Conservation (phyloP, 2,329 filamentous ascomycete species). For the Phaeosphaeriaceae sp. region DNA sequence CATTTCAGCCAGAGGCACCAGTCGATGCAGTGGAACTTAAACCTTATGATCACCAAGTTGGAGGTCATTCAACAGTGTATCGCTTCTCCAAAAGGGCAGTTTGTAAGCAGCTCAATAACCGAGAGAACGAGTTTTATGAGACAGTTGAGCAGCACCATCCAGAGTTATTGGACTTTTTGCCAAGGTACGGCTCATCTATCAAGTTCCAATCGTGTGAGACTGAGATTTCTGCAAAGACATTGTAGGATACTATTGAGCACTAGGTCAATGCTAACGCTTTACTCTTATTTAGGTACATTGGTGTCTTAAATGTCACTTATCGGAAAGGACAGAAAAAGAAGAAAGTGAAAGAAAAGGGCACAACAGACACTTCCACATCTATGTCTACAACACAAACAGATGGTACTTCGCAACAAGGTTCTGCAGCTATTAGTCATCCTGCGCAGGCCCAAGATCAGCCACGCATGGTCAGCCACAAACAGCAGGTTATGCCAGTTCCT, state of each 20-base stretch:
- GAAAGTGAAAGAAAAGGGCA: slow-evolving; percentile 50
- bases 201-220: slow-evolving; percentile 38
- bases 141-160: slow-evolving; percentile 90
- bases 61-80: slow-evolving; percentile 95
- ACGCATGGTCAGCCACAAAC: slow-evolving; percentile 73
- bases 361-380: slow-evolving; percentile 23
- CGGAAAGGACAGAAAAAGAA: slow-evolving; percentile 76
- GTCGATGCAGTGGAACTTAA: slow-evolving; percentile 94
- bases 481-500: slow-evolving; percentile 76
- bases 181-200: slow-evolving; percentile 60
- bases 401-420: slow-evolving; percentile 21
- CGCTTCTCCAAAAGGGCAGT: slow-evolving; percentile 93
- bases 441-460: slow-evolving; percentile 26
- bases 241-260: slow-evolving; percentile 3
- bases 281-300: slow-evolving; percentile 76
- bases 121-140: slow-evolving; percentile 99
- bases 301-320: slow-evolving; percentile 94
- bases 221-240: slow-evolving; percentile 50
- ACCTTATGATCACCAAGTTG: slow-evolving; percentile 96
- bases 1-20: slow-evolving; percentile 60
- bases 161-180: slow-evolving; percentile 87
- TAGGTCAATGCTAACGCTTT: slow-evolving; percentile 40
- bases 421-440: slow-evolving; percentile 13
- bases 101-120: slow-evolving; percentile 97
- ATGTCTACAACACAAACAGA: slow-evolving; percentile 25